Conservation (phyloP, 352 stramenopile genomes). For the Globisporangium parvum region DNA sequence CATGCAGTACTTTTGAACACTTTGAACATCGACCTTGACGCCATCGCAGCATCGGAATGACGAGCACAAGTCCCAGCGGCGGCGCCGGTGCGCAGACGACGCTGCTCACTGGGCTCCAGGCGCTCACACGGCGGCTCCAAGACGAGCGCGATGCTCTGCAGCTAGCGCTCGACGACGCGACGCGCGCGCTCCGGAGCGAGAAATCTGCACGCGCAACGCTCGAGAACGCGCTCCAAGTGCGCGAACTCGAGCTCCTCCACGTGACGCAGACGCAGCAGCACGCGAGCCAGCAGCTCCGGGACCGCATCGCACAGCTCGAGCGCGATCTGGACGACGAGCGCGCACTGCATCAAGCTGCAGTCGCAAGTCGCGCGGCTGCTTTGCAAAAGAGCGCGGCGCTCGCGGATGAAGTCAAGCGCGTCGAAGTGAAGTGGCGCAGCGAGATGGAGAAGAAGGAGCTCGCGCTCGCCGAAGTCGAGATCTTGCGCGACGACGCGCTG, state of each 20-base stretch:
- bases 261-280: conserved; percentile 56
- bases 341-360: conserved; percentile 40
- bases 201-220: conserved; percentile 25
- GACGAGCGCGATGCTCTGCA: conserved; percentile 52
- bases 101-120: conserved; percentile 26
- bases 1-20: too few species aligned
- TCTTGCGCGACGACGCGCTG: conserved; percentile 40
- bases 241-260: conserved; percentile 62
- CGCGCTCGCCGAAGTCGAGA: conserved; percentile 38
- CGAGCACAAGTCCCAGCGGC: neutral
- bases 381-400: conserved; percentile 51
- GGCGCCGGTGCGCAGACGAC: conserved; percentile 6
- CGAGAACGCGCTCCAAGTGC: conserved; percentile 58
- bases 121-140: conserved; percentile 56
- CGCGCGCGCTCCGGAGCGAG: conserved; percentile 35
- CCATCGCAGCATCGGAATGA: too few species aligned
- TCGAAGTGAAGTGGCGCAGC: conserved; percentile 55
- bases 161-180: conserved; percentile 42
- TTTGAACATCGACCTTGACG: too few species aligned
- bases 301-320: conserved; percentile 42
- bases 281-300: conserved; percentile 35
- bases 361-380: conserved; percentile 43
- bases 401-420: conserved; percentile 36
- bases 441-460: conserved; percentile 60
- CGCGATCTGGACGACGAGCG: conserved; percentile 60